Evolutionary conservation across 305 asterid species (phyloP).

Genomic region (Fraxinus xanthoxyloides): DNA sequence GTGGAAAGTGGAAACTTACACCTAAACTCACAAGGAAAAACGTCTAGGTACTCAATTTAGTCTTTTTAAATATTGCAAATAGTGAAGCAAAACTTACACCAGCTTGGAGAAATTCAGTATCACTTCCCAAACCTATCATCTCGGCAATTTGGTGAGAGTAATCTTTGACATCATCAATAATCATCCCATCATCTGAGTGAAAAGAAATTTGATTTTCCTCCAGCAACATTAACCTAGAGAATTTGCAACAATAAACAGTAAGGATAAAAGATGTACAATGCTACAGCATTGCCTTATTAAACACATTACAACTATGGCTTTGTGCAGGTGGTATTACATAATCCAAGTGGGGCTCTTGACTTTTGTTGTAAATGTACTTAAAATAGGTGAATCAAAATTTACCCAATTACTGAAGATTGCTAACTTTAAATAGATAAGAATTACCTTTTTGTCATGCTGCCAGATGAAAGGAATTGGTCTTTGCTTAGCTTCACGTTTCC

Average conservation of each 20-base stretch:
- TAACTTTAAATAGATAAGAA: conserved; percentile 12
- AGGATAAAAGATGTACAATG: conserved; percentile 3
- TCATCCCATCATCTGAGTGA: conserved; percentile 78
- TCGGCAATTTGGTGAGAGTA: conserved; percentile 86
- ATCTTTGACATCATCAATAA: conserved; percentile 80
- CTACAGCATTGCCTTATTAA: background rate
- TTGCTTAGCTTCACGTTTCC: conserved; percentile 92
- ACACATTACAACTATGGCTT: background rate
- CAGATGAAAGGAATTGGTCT: conserved; percentile 97
- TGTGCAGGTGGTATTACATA: background rate
- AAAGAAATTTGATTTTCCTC: conserved; percentile 97
- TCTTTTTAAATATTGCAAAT: background rate
- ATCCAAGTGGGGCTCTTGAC: background rate
- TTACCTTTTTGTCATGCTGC: conserved; percentile 95
- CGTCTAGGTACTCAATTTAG: background rate
- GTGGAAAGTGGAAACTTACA: background rate
- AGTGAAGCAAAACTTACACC: conserved; percentile 65
- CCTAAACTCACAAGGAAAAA: background rate
- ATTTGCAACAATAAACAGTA: conserved; percentile 24
- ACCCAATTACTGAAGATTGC: conserved; percentile 1
- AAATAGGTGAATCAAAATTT: background rate
- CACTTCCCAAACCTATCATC: conserved; percentile 90
- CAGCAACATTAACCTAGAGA: conserved; percentile 80
- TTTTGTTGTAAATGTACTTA: background rate
- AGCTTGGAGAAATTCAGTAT: conserved; percentile 65